Percentiles rank a stretch among this genome's conserved stretches.
Evolutionary conservation across 1,284 basidiomycete genomes (phyloP).

Genomic region (Porodaedalea pini): DNA sequence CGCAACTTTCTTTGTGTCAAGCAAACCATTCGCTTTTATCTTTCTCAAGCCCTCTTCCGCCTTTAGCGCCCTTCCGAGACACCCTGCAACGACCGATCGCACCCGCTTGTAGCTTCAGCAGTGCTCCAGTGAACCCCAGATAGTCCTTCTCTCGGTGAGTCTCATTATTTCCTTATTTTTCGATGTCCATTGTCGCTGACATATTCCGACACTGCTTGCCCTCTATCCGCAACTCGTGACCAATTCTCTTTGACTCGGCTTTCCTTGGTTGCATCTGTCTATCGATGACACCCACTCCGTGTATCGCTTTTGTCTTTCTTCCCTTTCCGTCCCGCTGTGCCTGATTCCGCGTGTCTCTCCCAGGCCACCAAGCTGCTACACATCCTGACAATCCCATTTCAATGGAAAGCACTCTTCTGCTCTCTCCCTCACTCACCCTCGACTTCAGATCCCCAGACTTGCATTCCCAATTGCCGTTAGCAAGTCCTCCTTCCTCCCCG

Average conservation of each 20-base stretch:
- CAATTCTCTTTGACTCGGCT: slow-evolving; percentile 12
- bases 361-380: background rate
- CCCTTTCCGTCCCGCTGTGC: background rate
- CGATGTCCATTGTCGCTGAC: slow-evolving; percentile 2
- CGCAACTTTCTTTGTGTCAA: slow-evolving; percentile 12
- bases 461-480: slow-evolving; percentile 4
- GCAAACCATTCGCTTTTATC: slow-evolving; percentile 11
- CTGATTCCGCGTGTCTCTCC: slow-evolving; percentile 7
- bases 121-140: background rate
- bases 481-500: slow-evolving; percentile 14
- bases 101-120: background rate
- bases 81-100: background rate
- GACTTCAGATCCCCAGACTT: slow-evolving; percentile 14
- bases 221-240: background rate
- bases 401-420: slow-evolving; percentile 13
- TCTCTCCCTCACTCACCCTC: slow-evolving; percentile 15
- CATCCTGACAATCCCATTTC: slow-evolving; percentile 1
- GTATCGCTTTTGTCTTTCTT: slow-evolving; percentile 15
- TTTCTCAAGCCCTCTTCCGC: background rate
- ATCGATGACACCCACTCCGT: slow-evolving; percentile 7
- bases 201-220: background rate
- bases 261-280: background rate
- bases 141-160: slow-evolving; percentile 1
- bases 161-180: background rate
- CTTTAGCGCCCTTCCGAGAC: slow-evolving; percentile 5